Conservation (phyloP, 1,284 basidiomycete genomes). For the Xanthoconium separans region DNA sequence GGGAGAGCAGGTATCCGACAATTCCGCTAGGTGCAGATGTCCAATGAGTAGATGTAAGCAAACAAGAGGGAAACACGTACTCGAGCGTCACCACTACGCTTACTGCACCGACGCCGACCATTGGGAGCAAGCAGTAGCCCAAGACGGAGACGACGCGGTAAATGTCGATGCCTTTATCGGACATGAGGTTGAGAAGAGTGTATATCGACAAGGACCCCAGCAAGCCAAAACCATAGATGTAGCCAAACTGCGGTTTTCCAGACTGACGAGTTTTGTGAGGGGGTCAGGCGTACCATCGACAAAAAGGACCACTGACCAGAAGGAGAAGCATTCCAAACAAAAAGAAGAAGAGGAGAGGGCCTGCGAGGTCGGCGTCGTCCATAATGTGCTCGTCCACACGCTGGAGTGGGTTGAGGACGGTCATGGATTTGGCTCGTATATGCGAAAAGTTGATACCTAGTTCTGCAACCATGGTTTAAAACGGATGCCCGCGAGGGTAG, state of each 20-base stretch:
- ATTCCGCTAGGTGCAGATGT: constrained; percentile 52
- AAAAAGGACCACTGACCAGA: constrained; percentile 61
- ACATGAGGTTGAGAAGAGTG: constrained; percentile 96
- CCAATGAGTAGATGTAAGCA: constrained; percentile 6
- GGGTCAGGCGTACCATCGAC: not conserved
- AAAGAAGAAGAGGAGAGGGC: constrained; percentile 92
- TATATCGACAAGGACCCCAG: constrained; percentile 95
- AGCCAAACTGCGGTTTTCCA: constrained; percentile 98
- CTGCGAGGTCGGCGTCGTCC: constrained; percentile 99
- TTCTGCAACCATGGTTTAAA: constrained; percentile 50
- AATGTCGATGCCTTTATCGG: constrained; percentile 92
- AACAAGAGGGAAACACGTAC: constrained; percentile 49
- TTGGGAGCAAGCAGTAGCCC: constrained; percentile 95
- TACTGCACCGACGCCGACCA: constrained; percentile 93
- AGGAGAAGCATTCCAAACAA: constrained; percentile 92
- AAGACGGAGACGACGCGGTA: constrained; percentile 95
- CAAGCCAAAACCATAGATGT: constrained; percentile 97
- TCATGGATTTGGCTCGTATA: constrained; percentile 91
- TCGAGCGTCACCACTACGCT: constrained; percentile 89
- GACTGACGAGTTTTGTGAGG: constrained; percentile 54
- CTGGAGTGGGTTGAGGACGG: constrained; percentile 92
- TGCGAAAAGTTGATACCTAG: constrained; percentile 98
- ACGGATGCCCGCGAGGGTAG: not conserved
- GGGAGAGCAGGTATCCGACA: constrained; percentile 81
- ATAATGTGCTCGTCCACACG: constrained; percentile 93